phyloP scores from a whole-genome alignment of 2,329 filamentous ascomycete genomes.

The Penicillium sclerotigenum region DNA sequence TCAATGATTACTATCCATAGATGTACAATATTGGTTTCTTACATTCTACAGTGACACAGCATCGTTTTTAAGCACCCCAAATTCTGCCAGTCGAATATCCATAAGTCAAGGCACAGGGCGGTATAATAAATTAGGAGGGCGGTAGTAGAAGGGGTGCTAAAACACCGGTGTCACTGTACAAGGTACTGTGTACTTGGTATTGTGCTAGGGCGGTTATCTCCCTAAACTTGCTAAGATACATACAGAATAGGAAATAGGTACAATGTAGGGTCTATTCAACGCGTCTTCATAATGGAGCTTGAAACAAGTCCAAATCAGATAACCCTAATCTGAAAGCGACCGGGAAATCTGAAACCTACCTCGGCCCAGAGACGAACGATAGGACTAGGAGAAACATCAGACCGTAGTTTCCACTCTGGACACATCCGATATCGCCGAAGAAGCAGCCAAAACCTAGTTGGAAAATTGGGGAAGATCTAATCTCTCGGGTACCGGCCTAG shows the following conservation, averaged over 20 bases:
- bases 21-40: too few species aligned
- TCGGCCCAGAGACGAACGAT: not conserved
- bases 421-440: conserved; percentile 4
- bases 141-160: too few species aligned
- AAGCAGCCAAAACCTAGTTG: not conserved
- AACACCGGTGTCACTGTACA: too few species aligned
- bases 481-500: conserved; percentile 2
- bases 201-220: not conserved
- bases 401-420: not conserved
- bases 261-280: not conserved
- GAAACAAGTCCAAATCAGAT: not conserved
- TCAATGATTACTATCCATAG: too few species aligned
- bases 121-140: too few species aligned
- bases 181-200: not conserved
- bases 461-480: conserved; percentile 2
- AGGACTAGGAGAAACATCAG: not conserved
- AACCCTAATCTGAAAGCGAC: not conserved
- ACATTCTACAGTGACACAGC: too few species aligned
- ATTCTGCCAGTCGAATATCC: too few species aligned
- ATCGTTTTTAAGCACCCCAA: too few species aligned
- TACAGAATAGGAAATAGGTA: not conserved
- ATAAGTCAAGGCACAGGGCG: too few species aligned
- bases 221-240: not conserved
- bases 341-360: not conserved
- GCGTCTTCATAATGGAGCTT: not conserved